Base-by-base conservation (phyloP, 768 basidiomycete genomes). In the Omphalotus guepiniiformis region DNA sequence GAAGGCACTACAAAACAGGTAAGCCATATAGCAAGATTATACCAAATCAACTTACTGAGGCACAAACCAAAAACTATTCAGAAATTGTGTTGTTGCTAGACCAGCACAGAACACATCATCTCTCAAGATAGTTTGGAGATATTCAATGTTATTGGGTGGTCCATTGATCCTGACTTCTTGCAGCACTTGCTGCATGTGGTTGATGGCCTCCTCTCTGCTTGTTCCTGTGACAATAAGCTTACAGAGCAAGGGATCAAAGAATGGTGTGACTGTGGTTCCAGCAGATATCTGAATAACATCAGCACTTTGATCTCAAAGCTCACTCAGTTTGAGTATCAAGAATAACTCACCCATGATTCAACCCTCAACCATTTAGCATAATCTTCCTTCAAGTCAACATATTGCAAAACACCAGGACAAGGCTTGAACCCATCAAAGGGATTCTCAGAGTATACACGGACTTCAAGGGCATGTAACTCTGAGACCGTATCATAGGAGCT, bases 381-480 rank as follows among this genome's bases (percentile, higher is more conserved):
- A 3, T 62, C 55, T 2, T 53, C 30, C 0, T 65, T 62, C 6
- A 78, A 61, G 1, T 65, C 54, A 2, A 85, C 83, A 29, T 68
- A 47, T 50, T 85, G 83, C n/a, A 86, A 66, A 0, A 83, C 61
- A 0, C 84, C 84, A 13, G 83, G 76, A 30, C 74, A 72, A 5
- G 83, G 84, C 39, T 65, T 62, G 58, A 84, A 86, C 22, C 67
- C 64, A 13, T 74, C 71, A 0, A 72, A 68, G 0, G 83, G 80
- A 49, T 83, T 79, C 59, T 86, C 84, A 27, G 80, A 73, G 52
- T 84, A 84, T 2, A 83, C 60, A 4, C 82, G 74, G 2, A 68
- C 76, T 56, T 83, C 82, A 39, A 83, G 74, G 1, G 77, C 75
- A 52, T 76, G 68, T 6, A 26, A 36, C 22, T 8, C 46, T 38